Evolutionary conservation across 208 protist species (phyloP), one percentile per base, ranked within the genome.

Genomic region (Trypanosoma platydactyli): DNA sequence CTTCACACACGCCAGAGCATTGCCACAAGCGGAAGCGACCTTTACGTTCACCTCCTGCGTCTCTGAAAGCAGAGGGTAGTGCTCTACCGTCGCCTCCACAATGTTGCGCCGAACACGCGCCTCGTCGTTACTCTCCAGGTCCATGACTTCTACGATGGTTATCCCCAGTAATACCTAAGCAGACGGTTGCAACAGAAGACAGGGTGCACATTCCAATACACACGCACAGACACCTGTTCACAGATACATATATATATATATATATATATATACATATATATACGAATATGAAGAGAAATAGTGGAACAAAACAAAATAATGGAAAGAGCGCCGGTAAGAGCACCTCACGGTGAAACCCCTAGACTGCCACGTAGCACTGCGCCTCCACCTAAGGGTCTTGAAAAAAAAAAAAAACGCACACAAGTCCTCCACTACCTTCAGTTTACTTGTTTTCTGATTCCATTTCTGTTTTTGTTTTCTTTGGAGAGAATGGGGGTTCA

Each of bases 21-120:
- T 77, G 20, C 41, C 71, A 0, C 79, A 77, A 25, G 83, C 29
- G 5, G 65, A 16, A 1, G 68, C 75, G 0, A 89, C 71, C 9
- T 59, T 76, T 6, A 53, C 68, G 53, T 91, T 95, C 0, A 76
- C 70, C 0, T 82, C 80, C 51, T 86, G 78, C 11, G 83, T 79
- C 38, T 81, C 68, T 1, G 76, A 70, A 9, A 95, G 50, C 12
- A 93, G 58, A 7, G 88, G 73, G 58, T 86, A 88, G 67, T 89
- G 71, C 33, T 84, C 78, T 49, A 90, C 86, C 7, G 79, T 83
- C 24, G 80, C 81, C 52, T 90, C 81, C 5, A 86, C 80, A 46
- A 94, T 86, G 11, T 72, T 66, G 45, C 73, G 66, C 27, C 77
- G 83, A 52, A 89, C 71, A 5, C 77, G 74, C 12, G 64, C 53